Percentiles rank a stretch among this genome's conserved stretches.
These are phyloP conservation scores for Emergomyces orientalis DNA, from an alignment of 2,329 filamentous ascomycete genomes.

Conservation along the genomic window DNA sequence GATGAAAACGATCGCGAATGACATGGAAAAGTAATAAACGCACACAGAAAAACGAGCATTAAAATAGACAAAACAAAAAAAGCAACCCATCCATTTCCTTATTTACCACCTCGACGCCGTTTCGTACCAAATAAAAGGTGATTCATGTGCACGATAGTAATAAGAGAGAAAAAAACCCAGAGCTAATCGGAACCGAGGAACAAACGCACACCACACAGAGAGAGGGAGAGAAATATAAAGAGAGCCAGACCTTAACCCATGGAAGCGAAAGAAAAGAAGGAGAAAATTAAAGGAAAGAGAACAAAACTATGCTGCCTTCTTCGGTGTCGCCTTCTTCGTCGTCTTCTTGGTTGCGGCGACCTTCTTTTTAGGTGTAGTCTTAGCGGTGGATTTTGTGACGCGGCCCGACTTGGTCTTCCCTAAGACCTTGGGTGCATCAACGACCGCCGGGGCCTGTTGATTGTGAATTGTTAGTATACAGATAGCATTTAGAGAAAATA, in stretches of 20 bases:
- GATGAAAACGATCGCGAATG: neutral
- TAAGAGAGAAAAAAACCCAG: neutral
- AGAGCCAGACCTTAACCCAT: conserved; percentile 8
- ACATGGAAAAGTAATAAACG: conserved; percentile 3
- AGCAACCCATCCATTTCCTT: conserved; percentile 8
- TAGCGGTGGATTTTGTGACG: conserved; percentile 59
- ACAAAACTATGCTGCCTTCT: conserved; percentile 29
- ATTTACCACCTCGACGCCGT: conserved; percentile 10
- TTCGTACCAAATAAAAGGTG: conserved; percentile 9
- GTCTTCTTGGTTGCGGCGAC: conserved; percentile 38
- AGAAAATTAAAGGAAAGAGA: conserved; percentile 24
- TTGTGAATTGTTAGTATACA: neutral
- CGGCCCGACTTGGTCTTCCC: conserved; percentile 81
- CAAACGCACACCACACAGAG: neutral
- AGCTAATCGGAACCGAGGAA: conserved; percentile 8
- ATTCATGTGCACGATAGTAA: neutral
- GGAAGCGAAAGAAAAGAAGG: conserved; percentile 20
- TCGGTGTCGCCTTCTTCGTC: conserved; percentile 36
- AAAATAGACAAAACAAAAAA: conserved; percentile 16
- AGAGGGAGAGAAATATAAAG: conserved; percentile 5
- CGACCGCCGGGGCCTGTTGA: conserved; percentile 52
- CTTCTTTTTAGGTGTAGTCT: conserved; percentile 34
- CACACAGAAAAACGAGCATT: conserved; percentile 17
- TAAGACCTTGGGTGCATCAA: conserved; percentile 60
- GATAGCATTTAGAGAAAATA: neutral